Evolutionary conservation across 257 asterid genomes (phyloP), one percentile per base, ranked within the genome.

Genomic region (Nicotiana undulata): DNA sequence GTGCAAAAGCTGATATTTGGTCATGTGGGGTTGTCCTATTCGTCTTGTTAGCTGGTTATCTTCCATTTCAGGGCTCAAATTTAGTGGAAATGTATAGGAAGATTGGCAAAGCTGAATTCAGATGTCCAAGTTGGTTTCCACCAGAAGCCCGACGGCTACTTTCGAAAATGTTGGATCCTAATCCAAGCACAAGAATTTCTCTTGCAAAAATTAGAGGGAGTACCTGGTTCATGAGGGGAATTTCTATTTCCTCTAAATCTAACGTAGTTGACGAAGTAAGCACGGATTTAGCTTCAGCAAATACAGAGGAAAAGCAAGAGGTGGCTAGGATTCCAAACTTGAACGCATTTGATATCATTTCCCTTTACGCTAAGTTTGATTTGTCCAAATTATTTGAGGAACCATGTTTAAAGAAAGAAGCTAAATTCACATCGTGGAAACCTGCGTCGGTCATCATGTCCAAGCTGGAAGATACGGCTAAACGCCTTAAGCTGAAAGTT

Each of bases 261-360:
- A 80, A 31, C 37, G 67, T 18, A 51, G 49, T 82, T 3, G 86
- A 86, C 32, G 55, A 80, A 3, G 93, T 83, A 84, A 86, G 82
- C 81, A 84, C 86, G 70, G 85, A 80, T 18, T 31, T 6, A 11
- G 79, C 83, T 80, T 86, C 89, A 59, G 79, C 83, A 20, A 76
- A 77, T 80, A 70, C 81, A 6, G 86, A 70, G 20, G 77, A 82
- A 22, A 79, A 67, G 60, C 85, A 85, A 85, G 89, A 84, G 1
- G 24, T 7, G 26, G 75, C 81, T 11, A 84, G 84, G 75, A 82
- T 91, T 61, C 76, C 95, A 8, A 82, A 87, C 82, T 76, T 91
- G 26, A 93, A 95, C 83, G 99, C 99, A 28, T 95, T 93, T 76
- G 97, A 92, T 82, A 87, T 95, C 66, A 92, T 95, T 61, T 91